Percentiles rank a stretch among this genome's conserved stretches.
phyloP scores from a whole-genome alignment of 2,329 filamentous ascomycete species.

The Colletotrichum horii region DNA sequence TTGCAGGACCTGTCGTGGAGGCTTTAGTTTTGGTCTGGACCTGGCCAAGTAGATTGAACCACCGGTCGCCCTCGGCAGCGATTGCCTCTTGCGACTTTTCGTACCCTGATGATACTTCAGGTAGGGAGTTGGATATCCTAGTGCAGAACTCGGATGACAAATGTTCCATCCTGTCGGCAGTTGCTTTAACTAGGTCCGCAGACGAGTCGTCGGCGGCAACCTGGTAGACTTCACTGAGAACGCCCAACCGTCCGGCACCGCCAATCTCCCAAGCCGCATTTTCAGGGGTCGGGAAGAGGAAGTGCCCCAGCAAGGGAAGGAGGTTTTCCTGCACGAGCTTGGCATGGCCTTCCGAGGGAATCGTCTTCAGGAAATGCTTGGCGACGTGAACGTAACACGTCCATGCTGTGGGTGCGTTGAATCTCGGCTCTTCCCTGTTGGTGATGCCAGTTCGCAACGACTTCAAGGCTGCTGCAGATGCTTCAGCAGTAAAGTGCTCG shows the following conservation, averaged over 20 bases:
- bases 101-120: conserved; percentile 82
- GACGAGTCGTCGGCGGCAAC: conserved; percentile 46
- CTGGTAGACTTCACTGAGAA: conserved; percentile 54
- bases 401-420: conserved; percentile 74
- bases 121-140: conserved; percentile 75
- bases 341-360: conserved; percentile 49
- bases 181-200: conserved; percentile 48
- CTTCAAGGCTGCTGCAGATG: conserved; percentile 65
- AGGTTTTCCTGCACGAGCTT: conserved; percentile 54
- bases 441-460: conserved; percentile 75
- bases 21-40: conserved; percentile 39
- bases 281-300: conserved; percentile 51
- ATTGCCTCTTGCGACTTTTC: conserved; percentile 74
- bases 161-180: conserved; percentile 65
- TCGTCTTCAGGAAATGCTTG: conserved; percentile 54
- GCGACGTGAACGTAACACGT: conserved; percentile 73
- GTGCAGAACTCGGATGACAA: conserved; percentile 68
- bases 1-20: conserved; percentile 1
- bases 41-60: conserved; percentile 63
- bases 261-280: conserved; percentile 33
- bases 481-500: conserved; percentile 47
- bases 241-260: conserved; percentile 32
- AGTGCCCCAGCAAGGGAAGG: conserved; percentile 60
- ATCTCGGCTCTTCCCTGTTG: conserved; percentile 74
- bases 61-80: conserved; percentile 69